Conservation (phyloP, 108 stramenopile species). For the Skeletonema grethae region DNA sequence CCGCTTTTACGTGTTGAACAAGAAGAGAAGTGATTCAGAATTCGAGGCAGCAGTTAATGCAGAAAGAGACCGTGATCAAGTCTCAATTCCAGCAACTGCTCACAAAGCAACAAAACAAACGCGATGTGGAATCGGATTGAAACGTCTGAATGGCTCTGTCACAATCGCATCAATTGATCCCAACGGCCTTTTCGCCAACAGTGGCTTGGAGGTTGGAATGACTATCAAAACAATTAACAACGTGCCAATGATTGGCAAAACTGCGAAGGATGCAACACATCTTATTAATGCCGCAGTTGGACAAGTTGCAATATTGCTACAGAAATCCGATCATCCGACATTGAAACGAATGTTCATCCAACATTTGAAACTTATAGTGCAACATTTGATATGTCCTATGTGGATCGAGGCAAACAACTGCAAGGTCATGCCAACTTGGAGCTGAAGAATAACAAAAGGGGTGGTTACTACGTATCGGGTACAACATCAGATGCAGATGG, state of each 20-base stretch:
- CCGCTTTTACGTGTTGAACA: too few species aligned
- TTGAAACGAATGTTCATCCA: too few species aligned
- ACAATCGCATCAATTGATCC: background rate
- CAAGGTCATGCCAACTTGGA: background rate
- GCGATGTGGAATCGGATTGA: background rate
- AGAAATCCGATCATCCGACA: too few species aligned
- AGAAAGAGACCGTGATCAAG: background rate
- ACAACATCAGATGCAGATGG: constrained; percentile 24
- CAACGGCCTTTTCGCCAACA: background rate
- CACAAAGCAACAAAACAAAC: background rate
- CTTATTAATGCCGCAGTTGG: background rate
- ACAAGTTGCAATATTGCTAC: background rate
- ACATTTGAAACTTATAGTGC: constrained; percentile 11
- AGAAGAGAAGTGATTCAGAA: background rate
- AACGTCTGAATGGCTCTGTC: background rate
- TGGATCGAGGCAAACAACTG: constrained; percentile 17
- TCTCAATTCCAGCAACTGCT: background rate
- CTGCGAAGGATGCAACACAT: background rate
- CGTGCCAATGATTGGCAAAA: background rate
- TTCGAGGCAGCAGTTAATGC: background rate
- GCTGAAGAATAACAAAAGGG: constrained; percentile 8
- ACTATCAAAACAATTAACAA: background rate
- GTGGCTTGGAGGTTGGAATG: background rate
- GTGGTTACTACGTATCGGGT: constrained; percentile 27
- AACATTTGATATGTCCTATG: constrained; percentile 16